These are phyloP conservation scores for Citrullus mucosospermus DNA, from an alignment of 306 rosid species.

Conservation along the genomic window DNA sequence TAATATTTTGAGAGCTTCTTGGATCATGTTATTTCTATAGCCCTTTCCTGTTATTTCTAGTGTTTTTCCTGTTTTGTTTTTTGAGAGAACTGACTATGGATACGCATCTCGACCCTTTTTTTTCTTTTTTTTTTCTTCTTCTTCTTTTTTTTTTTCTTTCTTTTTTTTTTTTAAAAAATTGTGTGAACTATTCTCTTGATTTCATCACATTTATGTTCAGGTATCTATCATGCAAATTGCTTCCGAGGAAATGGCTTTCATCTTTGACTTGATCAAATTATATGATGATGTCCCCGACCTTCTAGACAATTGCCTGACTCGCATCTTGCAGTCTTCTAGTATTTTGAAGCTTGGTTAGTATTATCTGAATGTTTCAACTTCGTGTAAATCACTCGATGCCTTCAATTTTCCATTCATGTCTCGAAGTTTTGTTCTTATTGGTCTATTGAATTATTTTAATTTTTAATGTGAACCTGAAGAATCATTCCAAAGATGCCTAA, in stretches of 20 bases:
- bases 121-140: neutral
- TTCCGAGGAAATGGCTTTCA: slow-evolving; percentile 56
- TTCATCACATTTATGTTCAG: slow-evolving; percentile 34
- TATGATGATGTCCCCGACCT: slow-evolving; percentile 43
- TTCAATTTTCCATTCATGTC: neutral
- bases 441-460: neutral
- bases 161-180: too few relatives aligned
- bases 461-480: neutral
- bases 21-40: neutral
- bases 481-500: neutral
- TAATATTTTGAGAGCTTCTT: neutral
- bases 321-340: slow-evolving; percentile 64
- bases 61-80: neutral
- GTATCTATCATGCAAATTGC: slow-evolving; percentile 97
- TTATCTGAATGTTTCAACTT: slow-evolving; percentile 8
- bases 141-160: neutral
- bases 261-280: slow-evolving; percentile 77
- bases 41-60: neutral
- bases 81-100: neutral
- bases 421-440: neutral
- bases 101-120: neutral
- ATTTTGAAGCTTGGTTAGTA: slow-evolving; percentile 83
- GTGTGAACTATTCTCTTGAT: neutral
- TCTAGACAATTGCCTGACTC: slow-evolving; percentile 50
- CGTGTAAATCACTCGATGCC: neutral